Evolutionary conservation across 116 monocot species (phyloP).

Genomic region (Cymodocea nodosa): DNA sequence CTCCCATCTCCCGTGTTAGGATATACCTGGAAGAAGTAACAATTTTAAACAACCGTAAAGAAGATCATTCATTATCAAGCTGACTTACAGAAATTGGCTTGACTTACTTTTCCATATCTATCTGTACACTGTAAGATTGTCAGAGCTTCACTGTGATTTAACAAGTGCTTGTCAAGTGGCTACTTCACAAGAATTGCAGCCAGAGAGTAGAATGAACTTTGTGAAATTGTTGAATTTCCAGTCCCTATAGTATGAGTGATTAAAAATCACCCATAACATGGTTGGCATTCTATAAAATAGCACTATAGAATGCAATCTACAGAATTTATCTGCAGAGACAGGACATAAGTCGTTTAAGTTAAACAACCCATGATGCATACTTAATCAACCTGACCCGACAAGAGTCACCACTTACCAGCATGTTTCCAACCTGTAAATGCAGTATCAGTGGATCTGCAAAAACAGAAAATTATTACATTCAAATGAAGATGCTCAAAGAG

Average conservation of each 20-base stretch:
- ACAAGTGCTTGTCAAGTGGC: slow-evolving; percentile 14
- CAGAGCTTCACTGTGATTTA: slow-evolving; percentile 14
- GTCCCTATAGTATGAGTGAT: slow-evolving; percentile 25
- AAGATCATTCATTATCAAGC: background rate
- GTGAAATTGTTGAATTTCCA: slow-evolving; percentile 4
- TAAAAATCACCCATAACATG: slow-evolving; percentile 28
- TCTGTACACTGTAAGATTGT: slow-evolving; percentile 15
- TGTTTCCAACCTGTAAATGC: background rate
- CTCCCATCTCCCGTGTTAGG: slow-evolving; percentile 61
- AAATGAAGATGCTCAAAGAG: background rate
- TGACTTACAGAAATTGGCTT: background rate
- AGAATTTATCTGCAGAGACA: background rate
- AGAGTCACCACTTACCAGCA: slow-evolving; percentile 1
- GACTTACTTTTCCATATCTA: slow-evolving; percentile 61
- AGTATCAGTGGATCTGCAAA: background rate
- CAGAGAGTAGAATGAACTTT: slow-evolving; percentile 7
- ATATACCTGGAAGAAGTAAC: slow-evolving; percentile 38
- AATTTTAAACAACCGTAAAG: background rate
- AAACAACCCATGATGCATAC: background rate
- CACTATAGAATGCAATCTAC: slow-evolving; percentile 3
- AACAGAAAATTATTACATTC: background rate
- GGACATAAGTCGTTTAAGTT: background rate
- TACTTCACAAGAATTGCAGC: slow-evolving; percentile 6
- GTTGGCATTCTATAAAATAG: slow-evolving; percentile 8
- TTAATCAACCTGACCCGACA: background rate